Percentiles rank a stretch among this genome's conserved stretches.
These are phyloP conservation scores for Chalciporus pseudorubinellus DNA, from an alignment of 768 basidiomycete species.

Conservation along the genomic window DNA sequence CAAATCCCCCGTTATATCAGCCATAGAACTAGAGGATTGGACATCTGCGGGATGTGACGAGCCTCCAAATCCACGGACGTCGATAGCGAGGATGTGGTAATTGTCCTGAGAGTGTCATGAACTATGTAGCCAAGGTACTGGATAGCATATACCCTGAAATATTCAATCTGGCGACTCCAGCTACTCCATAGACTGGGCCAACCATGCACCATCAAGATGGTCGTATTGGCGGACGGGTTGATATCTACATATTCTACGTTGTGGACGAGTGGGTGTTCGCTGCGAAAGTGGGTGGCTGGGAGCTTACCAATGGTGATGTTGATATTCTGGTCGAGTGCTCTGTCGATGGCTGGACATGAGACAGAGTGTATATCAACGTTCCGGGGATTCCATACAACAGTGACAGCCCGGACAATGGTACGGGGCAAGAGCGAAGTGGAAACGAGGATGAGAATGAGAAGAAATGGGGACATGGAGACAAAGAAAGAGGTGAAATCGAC, in stretches of 20 bases:
- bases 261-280: not conserved
- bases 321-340: constrained; percentile 31
- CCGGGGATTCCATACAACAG: constrained; percentile 36
- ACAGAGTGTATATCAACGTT: constrained; percentile 35
- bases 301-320: constrained; percentile 47
- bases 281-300: not conserved
- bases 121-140: not conserved
- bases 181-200: constrained; percentile 79
- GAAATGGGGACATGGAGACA: not conserved
- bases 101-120: constrained; percentile 40
- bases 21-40: constrained; percentile 54
- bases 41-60: constrained; percentile 66
- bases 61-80: constrained; percentile 68
- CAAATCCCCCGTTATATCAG: constrained; percentile 61
- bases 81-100: constrained; percentile 60
- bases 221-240: constrained; percentile 49
- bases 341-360: constrained; percentile 43
- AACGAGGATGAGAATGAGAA: not conserved
- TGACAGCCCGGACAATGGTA: not conserved
- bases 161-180: constrained; percentile 70
- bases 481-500: not conserved
- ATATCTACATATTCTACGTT: constrained; percentile 60
- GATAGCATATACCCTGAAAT: constrained; percentile 48
- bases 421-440: not conserved
- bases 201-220: constrained; percentile 70